These are phyloP conservation scores for Pythium myriotylum DNA, from an alignment of 352 stramenopile species.

Conservation along the genomic window DNA sequence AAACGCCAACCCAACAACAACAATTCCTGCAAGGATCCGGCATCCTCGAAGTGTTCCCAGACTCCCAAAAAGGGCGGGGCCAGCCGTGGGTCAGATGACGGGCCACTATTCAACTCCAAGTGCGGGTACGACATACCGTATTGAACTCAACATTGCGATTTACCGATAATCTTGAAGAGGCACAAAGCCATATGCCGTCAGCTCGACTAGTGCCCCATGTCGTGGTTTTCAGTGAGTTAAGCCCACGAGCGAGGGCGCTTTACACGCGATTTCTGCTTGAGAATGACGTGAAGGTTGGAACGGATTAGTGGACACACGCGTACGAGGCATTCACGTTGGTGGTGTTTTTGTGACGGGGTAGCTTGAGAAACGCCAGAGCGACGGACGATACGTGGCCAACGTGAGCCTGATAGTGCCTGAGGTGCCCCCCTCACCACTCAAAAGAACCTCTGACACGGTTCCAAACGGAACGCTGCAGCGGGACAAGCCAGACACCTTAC, in stretches of 20 bases:
- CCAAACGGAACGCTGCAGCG: constrained; percentile 23
- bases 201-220: constrained; percentile 33
- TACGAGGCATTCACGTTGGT: neutral
- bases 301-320: neutral
- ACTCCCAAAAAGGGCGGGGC: too few species aligned
- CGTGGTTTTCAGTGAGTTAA: constrained; percentile 71
- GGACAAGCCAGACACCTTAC: too few species aligned
- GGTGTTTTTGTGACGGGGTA: constrained; percentile 15
- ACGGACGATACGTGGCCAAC: constrained; percentile 62
- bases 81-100: too few species aligned
- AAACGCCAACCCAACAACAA: too few species aligned
- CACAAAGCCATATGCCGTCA: neutral
- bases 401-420: constrained; percentile 34
- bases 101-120: too few species aligned
- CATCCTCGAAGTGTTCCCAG: too few species aligned
- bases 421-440: too few species aligned
- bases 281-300: constrained; percentile 54
- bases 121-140: too few species aligned
- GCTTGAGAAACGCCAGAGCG: constrained; percentile 52
- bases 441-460: constrained; percentile 38
- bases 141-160: too few species aligned
- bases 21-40: too few species aligned
- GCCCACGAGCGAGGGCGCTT: constrained; percentile 48
- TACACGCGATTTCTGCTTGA: constrained; percentile 78
- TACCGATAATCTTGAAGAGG: constrained; percentile 1